phyloP scores from a whole-genome alignment of 345 rosid species.

The Physaria fendleri region DNA sequence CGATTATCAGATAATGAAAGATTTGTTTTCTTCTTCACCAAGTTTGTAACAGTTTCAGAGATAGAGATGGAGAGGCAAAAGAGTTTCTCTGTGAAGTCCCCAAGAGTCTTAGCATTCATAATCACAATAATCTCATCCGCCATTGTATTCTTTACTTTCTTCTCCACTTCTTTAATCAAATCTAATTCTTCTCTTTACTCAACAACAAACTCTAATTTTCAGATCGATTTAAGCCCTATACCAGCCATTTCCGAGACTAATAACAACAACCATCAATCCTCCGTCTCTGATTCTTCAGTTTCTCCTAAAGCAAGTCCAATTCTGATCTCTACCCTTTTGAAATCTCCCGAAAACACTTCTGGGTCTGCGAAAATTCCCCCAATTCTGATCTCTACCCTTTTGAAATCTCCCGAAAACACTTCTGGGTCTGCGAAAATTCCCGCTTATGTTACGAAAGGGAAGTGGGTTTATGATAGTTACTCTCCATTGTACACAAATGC shows the following conservation, averaged over 20 bases:
- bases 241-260: not conserved
- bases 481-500: constrained; percentile 64
- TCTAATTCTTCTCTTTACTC: constrained; percentile 38
- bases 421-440: constrained; percentile 38
- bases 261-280: constrained; percentile 1
- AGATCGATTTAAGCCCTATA: constrained; percentile 15
- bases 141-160: constrained; percentile 44
- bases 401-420: constrained; percentile 26
- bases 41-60: not conserved
- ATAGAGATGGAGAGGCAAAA: constrained; percentile 66
- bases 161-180: constrained; percentile 50
- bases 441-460: constrained; percentile 60
- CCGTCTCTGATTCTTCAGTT: constrained; percentile 28
- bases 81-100: constrained; percentile 67
- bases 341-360: constrained; percentile 32
- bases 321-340: constrained; percentile 33
- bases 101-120: constrained; percentile 46
- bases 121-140: constrained; percentile 48
- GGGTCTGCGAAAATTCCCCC: constrained; percentile 38
- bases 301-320: constrained; percentile 21
- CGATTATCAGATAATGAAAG: not conserved
- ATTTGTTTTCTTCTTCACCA: not conserved
- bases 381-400: constrained; percentile 33
- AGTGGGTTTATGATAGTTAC: constrained; percentile 72
- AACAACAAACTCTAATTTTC: constrained; percentile 7